phyloP scores from a whole-genome alignment of 1,284 basidiomycete genomes.

The Cutaneotrichosporon mucoides region DNA sequence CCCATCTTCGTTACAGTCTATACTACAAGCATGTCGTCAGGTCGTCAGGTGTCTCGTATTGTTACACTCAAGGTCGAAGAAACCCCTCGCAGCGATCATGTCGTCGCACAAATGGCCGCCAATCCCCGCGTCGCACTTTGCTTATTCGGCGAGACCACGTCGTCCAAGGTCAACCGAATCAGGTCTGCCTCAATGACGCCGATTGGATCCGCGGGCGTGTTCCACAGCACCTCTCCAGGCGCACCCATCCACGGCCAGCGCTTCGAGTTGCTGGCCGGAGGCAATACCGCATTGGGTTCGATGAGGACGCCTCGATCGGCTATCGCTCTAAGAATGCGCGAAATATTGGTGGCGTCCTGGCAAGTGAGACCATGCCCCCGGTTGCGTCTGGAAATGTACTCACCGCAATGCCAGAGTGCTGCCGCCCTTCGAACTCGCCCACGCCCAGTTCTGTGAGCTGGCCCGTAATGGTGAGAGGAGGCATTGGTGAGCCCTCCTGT shows the following conservation, averaged over 20 bases:
- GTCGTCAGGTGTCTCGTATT: no score
- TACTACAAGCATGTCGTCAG: no score
- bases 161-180: not conserved
- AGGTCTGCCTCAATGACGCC: not conserved
- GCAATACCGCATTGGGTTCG: slow-evolving; percentile 65
- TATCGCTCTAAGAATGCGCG: slow-evolving; percentile 69
- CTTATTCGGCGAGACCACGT: not conserved
- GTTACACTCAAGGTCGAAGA: no score
- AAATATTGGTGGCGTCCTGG: slow-evolving; percentile 80
- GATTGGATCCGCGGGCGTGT: not conserved
- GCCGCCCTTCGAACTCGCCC: slow-evolving; percentile 65
- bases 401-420: slow-evolving; percentile 81
- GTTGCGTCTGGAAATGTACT: no score
- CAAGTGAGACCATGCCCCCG: no score
- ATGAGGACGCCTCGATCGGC: slow-evolving; percentile 63
- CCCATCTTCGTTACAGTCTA: no score
- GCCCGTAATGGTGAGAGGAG: slow-evolving; percentile 41
- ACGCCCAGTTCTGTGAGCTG: slow-evolving; percentile 47
- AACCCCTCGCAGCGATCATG: not conserved
- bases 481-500: slow-evolving; percentile 3
- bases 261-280: slow-evolving; percentile 35
- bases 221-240: slow-evolving; percentile 43
- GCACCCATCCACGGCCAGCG: slow-evolving; percentile 48
- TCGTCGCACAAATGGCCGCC: not conserved
- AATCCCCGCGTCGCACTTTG: not conserved